These are phyloP conservation scores for Cryphonectria nitschkei DNA, from an alignment of 2,329 filamentous ascomycete genomes.

Conservation along the genomic window DNA sequence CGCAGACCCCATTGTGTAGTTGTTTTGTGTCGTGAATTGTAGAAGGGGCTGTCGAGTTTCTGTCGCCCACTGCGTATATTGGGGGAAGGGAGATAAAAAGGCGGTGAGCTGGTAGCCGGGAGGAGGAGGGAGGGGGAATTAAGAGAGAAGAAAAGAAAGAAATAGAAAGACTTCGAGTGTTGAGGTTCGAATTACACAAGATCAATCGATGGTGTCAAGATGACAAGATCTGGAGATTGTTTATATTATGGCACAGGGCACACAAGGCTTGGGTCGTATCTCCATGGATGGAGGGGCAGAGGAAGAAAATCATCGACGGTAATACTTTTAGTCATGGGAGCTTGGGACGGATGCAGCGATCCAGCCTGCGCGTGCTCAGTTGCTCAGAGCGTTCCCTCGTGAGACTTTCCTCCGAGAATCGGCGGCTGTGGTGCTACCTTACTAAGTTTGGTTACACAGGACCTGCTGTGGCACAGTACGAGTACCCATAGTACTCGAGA, in stretches of 20 bases:
- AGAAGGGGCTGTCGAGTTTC: too few species aligned
- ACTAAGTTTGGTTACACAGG: background rate
- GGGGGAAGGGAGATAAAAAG: background rate
- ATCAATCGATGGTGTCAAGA: background rate
- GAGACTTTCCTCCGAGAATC: conserved; percentile 1
- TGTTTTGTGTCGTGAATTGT: background rate
- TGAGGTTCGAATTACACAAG: background rate
- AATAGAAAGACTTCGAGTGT: background rate
- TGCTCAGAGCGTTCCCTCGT: background rate
- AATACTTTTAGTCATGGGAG: background rate
- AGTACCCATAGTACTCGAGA: background rate
- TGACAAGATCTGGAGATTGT: background rate
- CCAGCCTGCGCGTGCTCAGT: background rate
- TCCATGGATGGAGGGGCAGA: background rate
- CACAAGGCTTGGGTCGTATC: background rate
- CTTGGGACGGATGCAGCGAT: background rate
- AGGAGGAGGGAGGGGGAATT: background rate
- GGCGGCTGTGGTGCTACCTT: background rate
- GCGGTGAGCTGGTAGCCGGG: background rate
- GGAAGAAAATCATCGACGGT: background rate
- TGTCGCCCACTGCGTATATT: background rate
- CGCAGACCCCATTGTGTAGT: conserved; percentile 14
- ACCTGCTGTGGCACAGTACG: background rate
- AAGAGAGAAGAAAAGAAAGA: background rate
- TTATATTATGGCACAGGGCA: background rate